A percentile compares a stretch with the other conserved stretches of the same genome.
Evolutionary conservation across 169 alveolate genomes (phyloP).

Genomic region (Cryptosporidium bovis): DNA sequence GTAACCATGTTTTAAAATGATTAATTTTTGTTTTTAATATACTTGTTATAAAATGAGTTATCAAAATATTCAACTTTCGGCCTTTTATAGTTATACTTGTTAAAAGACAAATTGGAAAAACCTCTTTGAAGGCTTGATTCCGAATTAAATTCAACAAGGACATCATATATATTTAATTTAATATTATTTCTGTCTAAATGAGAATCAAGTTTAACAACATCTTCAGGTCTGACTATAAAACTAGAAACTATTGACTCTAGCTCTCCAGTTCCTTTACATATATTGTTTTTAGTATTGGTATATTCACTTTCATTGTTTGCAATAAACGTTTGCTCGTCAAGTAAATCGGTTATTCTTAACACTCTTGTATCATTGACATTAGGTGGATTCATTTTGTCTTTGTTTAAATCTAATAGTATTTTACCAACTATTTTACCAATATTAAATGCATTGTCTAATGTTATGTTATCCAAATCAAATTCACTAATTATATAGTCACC

Average conservation of each 20-base stretch:
- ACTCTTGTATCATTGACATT: constrained; percentile 16
- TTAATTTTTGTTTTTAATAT: neutral
- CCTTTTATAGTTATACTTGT: constrained; percentile 1
- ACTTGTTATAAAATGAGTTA: constrained; percentile 19
- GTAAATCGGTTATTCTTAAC: neutral
- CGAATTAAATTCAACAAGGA: constrained; percentile 47
- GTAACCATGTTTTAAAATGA: neutral
- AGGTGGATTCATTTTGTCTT: neutral
- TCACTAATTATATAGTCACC: no score
- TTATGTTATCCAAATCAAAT: no score
- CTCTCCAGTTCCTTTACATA: constrained; percentile 18
- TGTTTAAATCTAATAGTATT: neutral
- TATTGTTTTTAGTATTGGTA: neutral
- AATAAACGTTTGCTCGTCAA: neutral
- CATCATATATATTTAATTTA: constrained; percentile 23
- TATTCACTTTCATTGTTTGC: constrained; percentile 12
- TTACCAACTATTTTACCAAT: no score
- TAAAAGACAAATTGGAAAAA: constrained; percentile 1
- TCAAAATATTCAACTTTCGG: constrained; percentile 20
- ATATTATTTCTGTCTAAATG: constrained; percentile 6
- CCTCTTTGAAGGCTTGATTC: constrained; percentile 28
- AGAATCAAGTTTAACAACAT: neutral
- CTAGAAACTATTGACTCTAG: constrained; percentile 29
- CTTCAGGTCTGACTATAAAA: constrained; percentile 9
- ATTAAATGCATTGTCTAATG: no score